Percentiles rank a stretch among this genome's conserved stretches.
These are phyloP conservation scores for Maudiozyma turicensis DNA, from an alignment of 805 yeast species.

Conservation along the genomic window DNA sequence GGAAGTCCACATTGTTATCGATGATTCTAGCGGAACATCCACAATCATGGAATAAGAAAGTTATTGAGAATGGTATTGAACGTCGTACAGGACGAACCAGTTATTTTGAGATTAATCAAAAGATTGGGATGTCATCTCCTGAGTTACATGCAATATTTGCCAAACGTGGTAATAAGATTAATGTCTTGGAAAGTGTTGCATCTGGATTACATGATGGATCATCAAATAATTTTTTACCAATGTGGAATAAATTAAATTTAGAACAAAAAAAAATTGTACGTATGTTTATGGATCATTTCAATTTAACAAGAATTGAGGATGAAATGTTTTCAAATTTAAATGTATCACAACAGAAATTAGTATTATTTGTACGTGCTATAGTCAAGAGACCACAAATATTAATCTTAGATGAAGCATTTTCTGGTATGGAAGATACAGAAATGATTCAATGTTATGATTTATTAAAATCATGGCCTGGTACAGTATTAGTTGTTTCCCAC, in stretches of 20 bases:
- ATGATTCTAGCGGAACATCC: constrained; percentile 92
- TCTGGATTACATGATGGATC: constrained; percentile 69
- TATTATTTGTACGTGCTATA: constrained; percentile 66
- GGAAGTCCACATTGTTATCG: constrained; percentile 81
- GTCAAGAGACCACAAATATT: constrained; percentile 69
- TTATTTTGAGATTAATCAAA: constrained; percentile 67
- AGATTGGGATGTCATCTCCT: constrained; percentile 85
- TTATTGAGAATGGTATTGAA: constrained; percentile 51
- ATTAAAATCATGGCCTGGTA: constrained; percentile 48
- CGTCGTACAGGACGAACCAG: constrained; percentile 67
- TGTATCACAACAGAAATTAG: constrained; percentile 69
- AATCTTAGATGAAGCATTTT: constrained; percentile 85
- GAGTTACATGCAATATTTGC: constrained; percentile 89
- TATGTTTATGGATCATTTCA: constrained; percentile 39
- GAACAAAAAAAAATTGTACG: constrained; percentile 31
- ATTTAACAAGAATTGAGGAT: constrained; percentile 32
- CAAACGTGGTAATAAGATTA: constrained; percentile 29
- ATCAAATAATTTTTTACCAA: constrained; percentile 40
- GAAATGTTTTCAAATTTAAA: constrained; percentile 42
- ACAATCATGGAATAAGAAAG: constrained; percentile 77
- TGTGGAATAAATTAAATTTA: constrained; percentile 28
- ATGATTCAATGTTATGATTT: constrained; percentile 46
- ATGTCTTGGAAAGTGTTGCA: constrained; percentile 47
- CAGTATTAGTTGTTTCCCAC: constrained; percentile 77
- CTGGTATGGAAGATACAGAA: constrained; percentile 70